Percentiles rank a stretch among this genome's conserved stretches.
Conservation (phyloP, 148 eudicot species). For the Polygonum aviculare region DNA sequence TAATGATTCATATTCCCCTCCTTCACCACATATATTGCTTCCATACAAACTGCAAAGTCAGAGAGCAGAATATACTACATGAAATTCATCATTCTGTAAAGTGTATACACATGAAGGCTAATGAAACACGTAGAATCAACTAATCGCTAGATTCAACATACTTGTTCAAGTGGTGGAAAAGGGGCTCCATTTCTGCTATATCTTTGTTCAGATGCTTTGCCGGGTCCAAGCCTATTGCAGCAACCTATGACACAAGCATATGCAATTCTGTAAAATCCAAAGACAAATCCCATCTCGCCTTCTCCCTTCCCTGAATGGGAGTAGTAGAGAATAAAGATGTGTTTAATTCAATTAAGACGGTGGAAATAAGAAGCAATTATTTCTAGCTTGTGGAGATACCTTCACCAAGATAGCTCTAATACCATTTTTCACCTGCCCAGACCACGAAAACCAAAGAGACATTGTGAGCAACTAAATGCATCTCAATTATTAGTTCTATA, state of each 20-base stretch:
- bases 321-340: neutral
- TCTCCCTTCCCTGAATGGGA: neutral
- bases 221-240: constrained; percentile 92
- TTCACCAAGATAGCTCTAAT: constrained; percentile 71
- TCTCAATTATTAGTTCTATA: neutral
- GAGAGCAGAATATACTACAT: neutral
- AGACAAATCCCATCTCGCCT: neutral
- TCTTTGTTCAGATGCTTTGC: constrained; percentile 87
- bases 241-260: constrained; percentile 47
- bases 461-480: constrained; percentile 8
- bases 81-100: neutral
- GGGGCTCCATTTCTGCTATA: constrained; percentile 40
- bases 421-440: constrained; percentile 53
- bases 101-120: neutral
- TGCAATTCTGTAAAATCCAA: neutral
- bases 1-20: constrained; percentile 96
- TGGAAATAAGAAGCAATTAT: neutral
- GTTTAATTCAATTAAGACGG: neutral
- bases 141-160: constrained; percentile 20
- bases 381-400: constrained; percentile 32
- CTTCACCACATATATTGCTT: constrained; percentile 96
- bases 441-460: constrained; percentile 11
- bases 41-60: constrained; percentile 65
- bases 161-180: constrained; percentile 76
- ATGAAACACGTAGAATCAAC: neutral